Evolutionary conservation across 495 filamentous ascomycete genomes (phyloP), one percentile per base, ranked within the genome.

Genomic region (Trichoderma virens): DNA sequence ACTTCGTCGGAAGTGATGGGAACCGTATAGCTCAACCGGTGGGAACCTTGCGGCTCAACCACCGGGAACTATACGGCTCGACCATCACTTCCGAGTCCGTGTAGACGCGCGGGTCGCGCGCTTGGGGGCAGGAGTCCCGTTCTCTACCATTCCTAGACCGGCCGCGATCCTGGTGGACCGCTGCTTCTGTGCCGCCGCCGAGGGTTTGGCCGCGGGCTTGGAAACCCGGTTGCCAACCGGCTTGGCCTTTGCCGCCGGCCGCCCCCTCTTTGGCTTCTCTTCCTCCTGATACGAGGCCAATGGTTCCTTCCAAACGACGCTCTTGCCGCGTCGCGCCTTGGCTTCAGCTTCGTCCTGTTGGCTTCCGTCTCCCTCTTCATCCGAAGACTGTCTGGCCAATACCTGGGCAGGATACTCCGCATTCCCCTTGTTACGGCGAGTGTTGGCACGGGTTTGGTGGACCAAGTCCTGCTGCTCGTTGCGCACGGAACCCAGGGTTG

Each of bases 391-490:
- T 23, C 61, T 43, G 39, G 61, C 61, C 5, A 43, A 38, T 5
- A 62, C 35, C 38, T 43, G 35, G 16, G 35, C n/a, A 27, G 39
- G 34, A 38, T 38, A 41, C 61, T 62, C 61, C n/a, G 39, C 27
- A 6, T 62, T 62, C 35, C 61, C 61, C 39, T 41, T 41, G 39
- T 62, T 62, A 23, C 39, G 35, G 34, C 38, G 32, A 18, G 61
- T 62, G 61, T 62, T 62, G 32, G 27, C 20, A 20, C 39, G 35
- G 39, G 61, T 62, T n/a, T 43, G 61, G 61, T 41, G 61, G 27
- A 43, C 38, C 34, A 45, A 7, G 14, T 62, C 39, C 39, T 20
- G n/a, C 61, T 62, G 38, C 61, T 62, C 61, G 8, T 6, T 62
- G 35, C 61, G 61, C 34, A 61, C 23, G 6, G 54, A 59, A 2